Conservation (phyloP, 176 grass and related monocot genomes). For the Calamus simplicifolius region DNA sequence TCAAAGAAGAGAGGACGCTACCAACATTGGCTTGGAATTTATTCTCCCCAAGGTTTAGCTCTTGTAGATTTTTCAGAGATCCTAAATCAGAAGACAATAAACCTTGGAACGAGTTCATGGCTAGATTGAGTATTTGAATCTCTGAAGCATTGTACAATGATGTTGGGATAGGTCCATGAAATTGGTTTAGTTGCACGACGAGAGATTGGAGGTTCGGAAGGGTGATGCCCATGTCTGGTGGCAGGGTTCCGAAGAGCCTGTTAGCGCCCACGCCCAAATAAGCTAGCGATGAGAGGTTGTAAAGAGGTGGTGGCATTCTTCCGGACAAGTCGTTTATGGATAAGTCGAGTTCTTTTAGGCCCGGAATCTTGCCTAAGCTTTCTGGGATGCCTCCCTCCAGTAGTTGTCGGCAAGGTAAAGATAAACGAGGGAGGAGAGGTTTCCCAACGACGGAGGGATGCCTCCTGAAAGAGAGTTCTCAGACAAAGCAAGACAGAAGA, state of each 20-base stretch:
- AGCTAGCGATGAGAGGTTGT: constrained; percentile 32
- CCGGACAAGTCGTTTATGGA: constrained; percentile 30
- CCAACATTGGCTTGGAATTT: constrained; percentile 28
- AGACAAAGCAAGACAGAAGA: constrained; percentile 16
- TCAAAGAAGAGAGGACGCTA: constrained; percentile 29
- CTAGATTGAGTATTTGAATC: constrained; percentile 26
- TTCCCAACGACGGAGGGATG: constrained; percentile 34
- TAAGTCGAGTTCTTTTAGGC: constrained; percentile 18
- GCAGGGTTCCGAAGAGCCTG: constrained; percentile 19
- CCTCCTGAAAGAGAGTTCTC: constrained; percentile 28
- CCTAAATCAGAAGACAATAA: constrained; percentile 17
- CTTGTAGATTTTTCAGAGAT: constrained; percentile 7
- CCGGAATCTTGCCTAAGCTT: constrained; percentile 16
- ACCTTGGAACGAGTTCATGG: constrained; percentile 16
- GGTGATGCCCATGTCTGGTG: constrained; percentile 29
- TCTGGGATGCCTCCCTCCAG: constrained; percentile 42
- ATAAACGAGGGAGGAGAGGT: constrained; percentile 22
- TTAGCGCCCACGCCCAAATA: constrained; percentile 31
- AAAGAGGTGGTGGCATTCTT: constrained; percentile 11
- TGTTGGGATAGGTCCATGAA: constrained; percentile 21
- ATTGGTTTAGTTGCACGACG: constrained; percentile 15
- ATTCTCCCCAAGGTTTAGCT: constrained; percentile 23
- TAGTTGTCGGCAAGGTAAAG: constrained; percentile 24
- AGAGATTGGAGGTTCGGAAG: constrained; percentile 25
- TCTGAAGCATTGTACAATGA: constrained; percentile 30